These are phyloP conservation scores for Polytrichum formosum DNA, from an alignment of 225 moss, liverwort and hornwort species.

Conservation along the genomic window DNA sequence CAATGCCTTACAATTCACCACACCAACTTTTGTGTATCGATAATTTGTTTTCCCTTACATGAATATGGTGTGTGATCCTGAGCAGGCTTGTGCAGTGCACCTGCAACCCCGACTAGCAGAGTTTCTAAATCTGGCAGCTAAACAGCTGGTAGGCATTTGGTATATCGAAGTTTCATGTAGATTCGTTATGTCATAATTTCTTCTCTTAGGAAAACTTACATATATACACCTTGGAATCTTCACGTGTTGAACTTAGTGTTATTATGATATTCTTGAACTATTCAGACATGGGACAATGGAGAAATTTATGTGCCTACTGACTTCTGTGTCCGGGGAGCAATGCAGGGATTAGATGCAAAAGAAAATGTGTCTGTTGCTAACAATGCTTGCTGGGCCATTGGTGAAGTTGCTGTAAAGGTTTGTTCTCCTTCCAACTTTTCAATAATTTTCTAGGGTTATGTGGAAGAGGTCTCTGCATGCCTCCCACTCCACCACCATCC, in stretches of 20 bases:
- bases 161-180: too few relatives aligned
- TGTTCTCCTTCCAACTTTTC: background rate
- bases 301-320: background rate
- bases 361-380: conserved; percentile 98
- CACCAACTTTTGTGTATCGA: too few relatives aligned
- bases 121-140: conserved; percentile 88
- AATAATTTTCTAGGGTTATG: too few relatives aligned
- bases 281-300: background rate
- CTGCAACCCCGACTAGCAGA: conserved; percentile 91
- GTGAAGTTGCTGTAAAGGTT: conserved; percentile 98
- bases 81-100: conserved; percentile 93
- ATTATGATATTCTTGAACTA: too few relatives aligned
- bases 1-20: too few relatives aligned
- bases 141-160: conserved; percentile 74
- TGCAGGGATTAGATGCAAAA: conserved; percentile 91
- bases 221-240: too few relatives aligned
- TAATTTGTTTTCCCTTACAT: background rate
- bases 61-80: conserved; percentile 14
- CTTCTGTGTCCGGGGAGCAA: conserved; percentile 7
- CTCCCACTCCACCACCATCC: too few relatives aligned
- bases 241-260: too few relatives aligned
- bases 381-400: conserved; percentile 99
- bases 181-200: too few relatives aligned
- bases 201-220: too few relatives aligned
- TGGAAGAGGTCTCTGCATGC: too few relatives aligned